A percentile compares a stretch with the other conserved stretches of the same genome.
These are phyloP conservation scores for Lablab purpureus DNA, from an alignment of 306 rosid species.

Conservation along the genomic window DNA sequence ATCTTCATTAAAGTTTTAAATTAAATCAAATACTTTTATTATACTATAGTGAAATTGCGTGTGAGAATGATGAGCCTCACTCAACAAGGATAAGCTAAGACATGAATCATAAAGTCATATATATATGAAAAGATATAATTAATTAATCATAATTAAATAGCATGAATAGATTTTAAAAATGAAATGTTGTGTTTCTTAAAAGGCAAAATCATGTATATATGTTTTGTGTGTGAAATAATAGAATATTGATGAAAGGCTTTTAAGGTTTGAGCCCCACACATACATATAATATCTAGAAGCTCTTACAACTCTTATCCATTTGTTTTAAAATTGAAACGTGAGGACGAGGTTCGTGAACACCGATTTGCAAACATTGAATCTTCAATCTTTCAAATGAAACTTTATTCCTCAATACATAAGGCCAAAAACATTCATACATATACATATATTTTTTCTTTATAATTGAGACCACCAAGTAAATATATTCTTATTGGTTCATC, in stretches of 20 bases:
- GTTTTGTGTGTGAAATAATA: not conserved
- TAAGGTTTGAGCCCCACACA: not conserved
- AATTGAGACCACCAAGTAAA: not conserved
- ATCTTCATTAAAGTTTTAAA: not conserved
- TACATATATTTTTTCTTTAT: not conserved
- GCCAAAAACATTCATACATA: not conserved
- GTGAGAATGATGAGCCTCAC: not conserved
- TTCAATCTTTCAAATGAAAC: not conserved
- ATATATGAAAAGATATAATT: not conserved
- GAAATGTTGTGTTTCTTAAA: not conserved
- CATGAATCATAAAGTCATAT: not conserved
- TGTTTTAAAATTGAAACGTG: conserved; percentile 41
- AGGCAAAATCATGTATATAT: not conserved
- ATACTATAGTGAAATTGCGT: not conserved
- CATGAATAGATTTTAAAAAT: not conserved
- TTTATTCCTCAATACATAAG: not conserved
- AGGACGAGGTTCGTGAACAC: conserved; percentile 6
- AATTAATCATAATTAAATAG: not conserved
- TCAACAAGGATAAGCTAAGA: not conserved
- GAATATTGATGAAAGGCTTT: not conserved
- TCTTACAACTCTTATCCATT: conserved; percentile 25
- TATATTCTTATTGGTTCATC: not conserved
- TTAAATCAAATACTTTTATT: not conserved
- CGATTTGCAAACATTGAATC: not conserved
- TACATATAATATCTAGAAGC: conserved; percentile 13